phyloP scores from a whole-genome alignment of 495 filamentous ascomycete genomes.

The Penicillium simplicissimum region DNA sequence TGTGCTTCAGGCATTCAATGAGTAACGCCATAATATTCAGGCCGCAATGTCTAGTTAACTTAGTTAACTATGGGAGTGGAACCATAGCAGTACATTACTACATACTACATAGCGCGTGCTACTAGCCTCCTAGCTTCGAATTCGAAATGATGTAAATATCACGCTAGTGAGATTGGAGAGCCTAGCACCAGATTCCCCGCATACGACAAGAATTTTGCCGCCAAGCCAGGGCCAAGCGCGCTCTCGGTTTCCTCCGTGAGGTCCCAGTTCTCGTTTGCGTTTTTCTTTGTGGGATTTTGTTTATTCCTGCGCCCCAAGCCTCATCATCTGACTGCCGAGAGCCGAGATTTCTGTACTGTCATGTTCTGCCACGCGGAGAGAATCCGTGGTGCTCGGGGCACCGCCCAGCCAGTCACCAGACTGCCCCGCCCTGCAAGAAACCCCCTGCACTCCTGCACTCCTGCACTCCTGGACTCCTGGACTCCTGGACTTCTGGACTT shows the following conservation, averaged over 20 bases:
- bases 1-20: background rate
- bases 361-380: constrained; percentile 8
- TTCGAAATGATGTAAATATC: background rate
- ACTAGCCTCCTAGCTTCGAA: background rate
- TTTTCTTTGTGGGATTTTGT: background rate
- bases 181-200: background rate
- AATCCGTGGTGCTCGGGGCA: background rate
- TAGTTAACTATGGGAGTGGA: too few relatives aligned
- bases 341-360: constrained; percentile 14
- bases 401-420: constrained; percentile 11
- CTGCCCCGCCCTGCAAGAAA: background rate
- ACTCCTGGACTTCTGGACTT: too few relatives aligned
- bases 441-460: too few relatives aligned
- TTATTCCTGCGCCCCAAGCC: background rate
- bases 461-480: too few relatives aligned
- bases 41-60: background rate
- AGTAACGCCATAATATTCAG: background rate
- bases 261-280: background rate
- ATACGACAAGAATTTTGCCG: background rate
- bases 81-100: too few relatives aligned
- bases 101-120: too few relatives aligned
- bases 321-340: constrained; percentile 11
- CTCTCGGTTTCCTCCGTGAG: background rate
- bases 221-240: background rate
- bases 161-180: background rate